Evolutionary conservation across 495 filamentous ascomycete species (phyloP), one percentile per base, ranked within the genome.

Genomic region (Daldinia concentrica): DNA sequence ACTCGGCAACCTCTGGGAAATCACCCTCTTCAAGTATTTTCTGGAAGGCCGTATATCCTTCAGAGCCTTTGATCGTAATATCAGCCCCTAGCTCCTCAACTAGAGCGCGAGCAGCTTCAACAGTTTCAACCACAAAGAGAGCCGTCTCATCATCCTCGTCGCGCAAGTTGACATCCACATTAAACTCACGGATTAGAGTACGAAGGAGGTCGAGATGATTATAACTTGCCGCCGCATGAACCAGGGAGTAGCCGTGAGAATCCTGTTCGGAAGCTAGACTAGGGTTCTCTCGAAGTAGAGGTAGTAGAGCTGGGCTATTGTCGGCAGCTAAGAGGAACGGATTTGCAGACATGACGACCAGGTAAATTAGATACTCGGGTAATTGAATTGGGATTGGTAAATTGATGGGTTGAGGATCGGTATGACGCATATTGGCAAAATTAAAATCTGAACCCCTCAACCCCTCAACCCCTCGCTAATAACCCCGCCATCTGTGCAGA

Each of bases 191-290:
- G n/a, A 96, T 86, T 1, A 99, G 87, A 1, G 88, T 80, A 48
- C 90, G 90, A 7, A 98, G 88, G 27, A 98, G 90, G 58, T 90
- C 87, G 34, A 90, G 80, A 70, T 97, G 93, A 75, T 89, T 90
- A 84, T 99, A 99, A 68, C 94, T 98, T 32, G 91, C 88, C 6
- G 95, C 92, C 24, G 95, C 96, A 79, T 99, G 95, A 22, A 98
- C 82, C 22, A 98, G 86, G 15, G 94, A 96, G 82, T 99, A 97
- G 66, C 93, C 93, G 68, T 93, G 89, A 65, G 90, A 86, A 78
- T 97, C 93, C 74, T 93, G 92, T 29, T 80, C 75, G 7, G 88
- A 85, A 15, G 92, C 93, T 60, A 92, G 81, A 9, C 86, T 78
- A 43, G 91, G 88, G 73, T 93, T 86, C 41, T 86, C 81, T 52